A percentile compares a stretch with the other conserved stretches of the same genome.
Evolutionary conservation across 2,329 filamentous ascomycete genomes (phyloP).

Genomic region (Zarea fungicola): DNA sequence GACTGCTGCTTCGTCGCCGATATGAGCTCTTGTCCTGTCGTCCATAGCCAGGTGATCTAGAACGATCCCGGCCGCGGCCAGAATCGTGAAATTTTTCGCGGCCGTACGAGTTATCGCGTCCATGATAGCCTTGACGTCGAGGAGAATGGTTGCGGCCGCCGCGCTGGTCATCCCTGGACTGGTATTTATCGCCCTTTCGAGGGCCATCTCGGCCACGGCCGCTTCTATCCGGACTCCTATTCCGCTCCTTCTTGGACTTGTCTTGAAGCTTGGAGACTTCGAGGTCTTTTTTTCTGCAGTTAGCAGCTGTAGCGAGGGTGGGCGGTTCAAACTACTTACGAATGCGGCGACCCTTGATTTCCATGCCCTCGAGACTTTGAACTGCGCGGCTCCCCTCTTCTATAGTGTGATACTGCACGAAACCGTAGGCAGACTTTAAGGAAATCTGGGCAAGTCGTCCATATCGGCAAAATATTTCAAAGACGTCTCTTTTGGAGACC

Average conservation of each 20-base stretch:
- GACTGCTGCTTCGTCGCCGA: constrained; percentile 66
- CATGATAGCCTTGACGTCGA: constrained; percentile 50
- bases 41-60: constrained; percentile 56
- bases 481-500: constrained; percentile 89
- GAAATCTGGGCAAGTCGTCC: constrained; percentile 90
- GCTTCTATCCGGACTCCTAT: constrained; percentile 54
- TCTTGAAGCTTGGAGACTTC: constrained; percentile 87
- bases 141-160: constrained; percentile 57
- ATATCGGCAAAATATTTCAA: constrained; percentile 80
- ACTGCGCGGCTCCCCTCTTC: constrained; percentile 71
- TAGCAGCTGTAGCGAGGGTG: constrained; percentile 19
- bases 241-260: constrained; percentile 58
- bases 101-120: constrained; percentile 57
- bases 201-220: constrained; percentile 33
- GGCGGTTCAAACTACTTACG: constrained; percentile 55
- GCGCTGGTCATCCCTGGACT: constrained; percentile 58
- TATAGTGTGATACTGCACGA: constrained; percentile 84
- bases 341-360: constrained; percentile 86
- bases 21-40: constrained; percentile 48
- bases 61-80: constrained; percentile 52
- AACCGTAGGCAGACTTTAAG: constrained; percentile 94
- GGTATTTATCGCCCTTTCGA: constrained; percentile 33
- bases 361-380: constrained; percentile 69
- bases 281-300: constrained; percentile 60
- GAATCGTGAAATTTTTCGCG: constrained; percentile 41